Percentiles rank a stretch among this genome's conserved stretches.
Conservation (phyloP, 176 grass and related monocot genomes). For the Eleusine coracana region DNA sequence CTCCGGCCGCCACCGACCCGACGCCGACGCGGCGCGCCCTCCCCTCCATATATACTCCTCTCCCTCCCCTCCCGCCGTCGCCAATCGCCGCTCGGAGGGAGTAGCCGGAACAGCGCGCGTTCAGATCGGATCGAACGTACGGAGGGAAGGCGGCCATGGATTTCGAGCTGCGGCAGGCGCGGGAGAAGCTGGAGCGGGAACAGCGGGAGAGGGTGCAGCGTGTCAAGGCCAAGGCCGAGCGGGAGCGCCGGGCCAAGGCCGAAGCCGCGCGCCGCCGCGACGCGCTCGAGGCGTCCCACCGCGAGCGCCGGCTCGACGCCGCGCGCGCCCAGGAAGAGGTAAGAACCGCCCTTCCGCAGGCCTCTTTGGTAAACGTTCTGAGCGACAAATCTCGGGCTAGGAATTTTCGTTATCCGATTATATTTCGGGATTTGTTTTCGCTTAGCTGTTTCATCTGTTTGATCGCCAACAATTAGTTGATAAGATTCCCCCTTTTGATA, state of each 20-base stretch:
- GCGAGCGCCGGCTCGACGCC: conserved; percentile 74
- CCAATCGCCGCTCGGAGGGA: not conserved
- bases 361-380: not conserved
- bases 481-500: not conserved
- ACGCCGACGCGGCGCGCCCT: conserved; percentile 6
- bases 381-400: not conserved
- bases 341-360: not conserved
- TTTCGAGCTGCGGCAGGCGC: conserved; percentile 73
- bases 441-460: not conserved
- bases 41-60: not conserved
- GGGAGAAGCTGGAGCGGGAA: conserved; percentile 87
- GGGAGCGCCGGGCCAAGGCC: conserved; percentile 69
- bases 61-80: not conserved
- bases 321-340: conserved; percentile 71
- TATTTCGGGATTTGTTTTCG: not conserved
- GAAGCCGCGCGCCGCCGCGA: conserved; percentile 77
- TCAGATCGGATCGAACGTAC: conserved; percentile 24
- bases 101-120: not conserved
- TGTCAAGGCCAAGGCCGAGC: conserved; percentile 76
- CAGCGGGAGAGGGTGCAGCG: conserved; percentile 76
- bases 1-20: conserved; percentile 36
- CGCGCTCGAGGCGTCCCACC: conserved; percentile 75
- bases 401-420: not conserved
- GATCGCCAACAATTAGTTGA: not conserved
- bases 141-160: conserved; percentile 51